These are phyloP conservation scores for Sarocladiaceae sp. DNA, from an alignment of 2,329 filamentous ascomycete species.

Conservation along the genomic window DNA sequence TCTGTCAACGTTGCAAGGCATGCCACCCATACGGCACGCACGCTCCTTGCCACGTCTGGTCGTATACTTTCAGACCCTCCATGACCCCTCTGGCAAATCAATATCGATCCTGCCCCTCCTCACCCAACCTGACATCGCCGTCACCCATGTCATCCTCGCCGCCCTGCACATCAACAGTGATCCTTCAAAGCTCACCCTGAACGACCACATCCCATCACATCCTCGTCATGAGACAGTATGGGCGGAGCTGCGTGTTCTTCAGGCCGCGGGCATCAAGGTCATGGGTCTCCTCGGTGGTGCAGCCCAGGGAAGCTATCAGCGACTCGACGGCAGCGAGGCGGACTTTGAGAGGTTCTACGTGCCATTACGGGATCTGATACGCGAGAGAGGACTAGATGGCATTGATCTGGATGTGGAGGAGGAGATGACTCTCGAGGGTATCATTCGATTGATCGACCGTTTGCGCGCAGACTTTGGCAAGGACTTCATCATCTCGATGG, in stretches of 20 bases:
- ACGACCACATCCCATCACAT: conserved; percentile 70
- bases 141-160: conserved; percentile 81
- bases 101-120: conserved; percentile 52
- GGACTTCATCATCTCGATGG: conserved; percentile 72
- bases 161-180: conserved; percentile 77
- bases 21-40: conserved; percentile 27
- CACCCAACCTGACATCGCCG: conserved; percentile 39
- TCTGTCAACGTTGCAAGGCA: no score
- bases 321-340: conserved; percentile 45
- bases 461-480: conserved; percentile 65
- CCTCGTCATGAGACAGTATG: conserved; percentile 68
- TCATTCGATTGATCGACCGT: conserved; percentile 63
- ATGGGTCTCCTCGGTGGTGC: conserved; percentile 87
- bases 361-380: conserved; percentile 63
- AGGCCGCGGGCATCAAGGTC: conserved; percentile 71
- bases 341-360: conserved; percentile 70
- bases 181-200: conserved; percentile 67
- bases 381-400: conserved; percentile 59
- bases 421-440: conserved; percentile 60
- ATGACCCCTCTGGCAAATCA: conserved; percentile 36
- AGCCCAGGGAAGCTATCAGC: conserved; percentile 65
- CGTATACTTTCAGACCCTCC: conserved; percentile 53
- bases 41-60: conserved; percentile 42
- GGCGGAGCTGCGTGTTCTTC: conserved; percentile 69
- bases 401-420: conserved; percentile 81